A percentile compares a stretch with the other conserved stretches of the same genome.
Evolutionary conservation across 768 basidiomycete genomes (phyloP).

Genomic region (Dendrothele bispora): DNA sequence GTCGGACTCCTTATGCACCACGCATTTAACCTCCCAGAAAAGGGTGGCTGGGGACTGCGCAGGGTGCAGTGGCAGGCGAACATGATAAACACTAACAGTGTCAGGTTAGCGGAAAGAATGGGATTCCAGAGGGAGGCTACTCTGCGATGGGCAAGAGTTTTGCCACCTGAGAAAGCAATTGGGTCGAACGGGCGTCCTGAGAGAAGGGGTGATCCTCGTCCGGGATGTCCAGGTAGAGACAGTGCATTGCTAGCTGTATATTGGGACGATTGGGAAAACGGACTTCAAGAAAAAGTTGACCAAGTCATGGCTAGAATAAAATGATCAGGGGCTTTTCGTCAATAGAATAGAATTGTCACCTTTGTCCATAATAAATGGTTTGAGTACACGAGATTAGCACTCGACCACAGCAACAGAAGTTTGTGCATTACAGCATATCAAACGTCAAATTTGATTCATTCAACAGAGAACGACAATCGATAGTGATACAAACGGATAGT

Average conservation of each 20-base stretch:
- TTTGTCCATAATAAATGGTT: no score
- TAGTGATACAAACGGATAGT: no score
- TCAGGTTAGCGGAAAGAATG: constrained; percentile 53
- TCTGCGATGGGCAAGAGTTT: constrained; percentile 53
- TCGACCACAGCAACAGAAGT: no score
- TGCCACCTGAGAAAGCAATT: constrained; percentile 37
- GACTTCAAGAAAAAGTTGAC: constrained; percentile 1
- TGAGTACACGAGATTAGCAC: no score
- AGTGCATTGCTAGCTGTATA: constrained; percentile 16
- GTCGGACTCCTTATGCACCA: constrained; percentile 51
- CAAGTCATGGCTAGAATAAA: constrained; percentile 1
- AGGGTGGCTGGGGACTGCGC: constrained; percentile 52
- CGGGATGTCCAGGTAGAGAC: constrained; percentile 15
- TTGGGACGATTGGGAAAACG: constrained; percentile 23
- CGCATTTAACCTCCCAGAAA: constrained; percentile 38
- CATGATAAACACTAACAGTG: constrained; percentile 43
- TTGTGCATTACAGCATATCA: no score
- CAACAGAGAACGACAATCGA: no score
- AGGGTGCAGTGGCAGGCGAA: constrained; percentile 65
- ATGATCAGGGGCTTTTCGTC: no score
- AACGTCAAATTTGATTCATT: no score
- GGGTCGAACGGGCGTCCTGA: constrained; percentile 32
- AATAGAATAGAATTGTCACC: no score
- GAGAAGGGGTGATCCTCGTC: constrained; percentile 26
- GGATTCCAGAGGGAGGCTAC: constrained; percentile 59